Evolutionary conservation across 208 protist species (phyloP).

Genomic region (Trypanosoma avium): DNA sequence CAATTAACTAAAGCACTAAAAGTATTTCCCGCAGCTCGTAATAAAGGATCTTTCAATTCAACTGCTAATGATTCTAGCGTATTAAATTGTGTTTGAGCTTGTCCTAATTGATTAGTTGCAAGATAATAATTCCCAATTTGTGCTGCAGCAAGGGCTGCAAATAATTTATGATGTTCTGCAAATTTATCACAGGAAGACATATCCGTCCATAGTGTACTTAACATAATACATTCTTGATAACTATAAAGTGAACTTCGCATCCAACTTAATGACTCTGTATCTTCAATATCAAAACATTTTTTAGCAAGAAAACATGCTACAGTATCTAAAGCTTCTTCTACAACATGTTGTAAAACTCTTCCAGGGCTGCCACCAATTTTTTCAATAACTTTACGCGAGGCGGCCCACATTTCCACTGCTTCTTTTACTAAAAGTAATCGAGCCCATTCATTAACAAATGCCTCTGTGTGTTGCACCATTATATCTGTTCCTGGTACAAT

Average conservation of each 20-base stretch:
- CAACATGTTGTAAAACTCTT: slow-evolving; percentile 37
- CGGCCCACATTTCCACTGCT: slow-evolving; percentile 78
- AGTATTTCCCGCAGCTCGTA: slow-evolving; percentile 71
- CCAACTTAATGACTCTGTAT: slow-evolving; percentile 44
- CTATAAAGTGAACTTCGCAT: slow-evolving; percentile 68
- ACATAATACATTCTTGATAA: slow-evolving; percentile 85
- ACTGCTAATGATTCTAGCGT: slow-evolving; percentile 36
- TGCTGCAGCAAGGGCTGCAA: slow-evolving; percentile 55
- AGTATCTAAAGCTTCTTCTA: slow-evolving; percentile 57
- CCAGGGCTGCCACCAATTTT: slow-evolving; percentile 54
- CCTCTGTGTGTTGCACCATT: slow-evolving; percentile 68
- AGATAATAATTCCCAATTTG: slow-evolving; percentile 88
- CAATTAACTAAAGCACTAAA: slow-evolving; percentile 74
- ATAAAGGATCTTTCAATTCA: slow-evolving; percentile 33
- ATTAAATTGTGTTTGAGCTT: slow-evolving; percentile 71
- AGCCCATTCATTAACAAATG: slow-evolving; percentile 84
- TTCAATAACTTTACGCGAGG: slow-evolving; percentile 46
- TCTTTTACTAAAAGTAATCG: slow-evolving; percentile 84
- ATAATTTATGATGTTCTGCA: slow-evolving; percentile 54
- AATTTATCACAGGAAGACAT: slow-evolving; percentile 56
- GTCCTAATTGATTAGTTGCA: slow-evolving; percentile 69
- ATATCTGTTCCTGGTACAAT: slow-evolving; percentile 72
- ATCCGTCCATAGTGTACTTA: slow-evolving; percentile 80
- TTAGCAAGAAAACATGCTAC: slow-evolving; percentile 68
- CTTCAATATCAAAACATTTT: slow-evolving; percentile 58